Base-by-base conservation (phyloP, 148 eudicot species). In the Agrostemma githago region DNA sequence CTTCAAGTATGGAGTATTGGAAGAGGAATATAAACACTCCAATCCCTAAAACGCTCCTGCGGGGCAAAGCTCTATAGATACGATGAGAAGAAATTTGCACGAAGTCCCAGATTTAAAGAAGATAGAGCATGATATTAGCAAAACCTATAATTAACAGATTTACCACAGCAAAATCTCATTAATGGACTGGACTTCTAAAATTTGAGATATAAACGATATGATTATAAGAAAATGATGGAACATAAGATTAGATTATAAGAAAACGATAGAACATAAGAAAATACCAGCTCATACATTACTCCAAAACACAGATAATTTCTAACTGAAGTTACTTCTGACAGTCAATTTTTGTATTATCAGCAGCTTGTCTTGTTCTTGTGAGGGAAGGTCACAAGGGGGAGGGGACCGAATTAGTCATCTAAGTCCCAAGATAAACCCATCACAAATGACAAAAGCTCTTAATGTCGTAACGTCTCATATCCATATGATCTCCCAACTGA, bases 321-420 rank as follows among this genome's bases (percentile, higher is more conserved):
- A 62, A 63, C 56, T 44, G 21, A 5, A 61, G 62, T 51, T 8
- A 70, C 69, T 74, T 26, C 59, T 14, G 58, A 56, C 64, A 70
- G 51, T 62, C 68, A 26, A 44, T 42, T 78, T 63, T 34, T 42
- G 57, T 54, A 78, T 39, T 58, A 64, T 66, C 40, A 58, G 48
- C 67, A 58, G 34, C 66, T 75, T 37, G 44, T 66, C 34, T 21
- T 70, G 57, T 74, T 74, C 58, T 42, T 40, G 14, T 60, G 37
- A 9, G 2, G 16, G 66, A 38, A 48, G 59, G 61, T 54, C 79
- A 68, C 57, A 76, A 38, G 26, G 72, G 66, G 79, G 76, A 72
- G 71, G 79, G 76, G 82, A 72, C 79, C 78, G 5, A 70, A 75
- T 71, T 69, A 71, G 19, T 44, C 72, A 71, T 60, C 34, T 26